A percentile compares a stretch with the other conserved stretches of the same genome.
These are phyloP conservation scores for Globisporangium solare DNA, from an alignment of 352 stramenopile species.

Conservation along the genomic window DNA sequence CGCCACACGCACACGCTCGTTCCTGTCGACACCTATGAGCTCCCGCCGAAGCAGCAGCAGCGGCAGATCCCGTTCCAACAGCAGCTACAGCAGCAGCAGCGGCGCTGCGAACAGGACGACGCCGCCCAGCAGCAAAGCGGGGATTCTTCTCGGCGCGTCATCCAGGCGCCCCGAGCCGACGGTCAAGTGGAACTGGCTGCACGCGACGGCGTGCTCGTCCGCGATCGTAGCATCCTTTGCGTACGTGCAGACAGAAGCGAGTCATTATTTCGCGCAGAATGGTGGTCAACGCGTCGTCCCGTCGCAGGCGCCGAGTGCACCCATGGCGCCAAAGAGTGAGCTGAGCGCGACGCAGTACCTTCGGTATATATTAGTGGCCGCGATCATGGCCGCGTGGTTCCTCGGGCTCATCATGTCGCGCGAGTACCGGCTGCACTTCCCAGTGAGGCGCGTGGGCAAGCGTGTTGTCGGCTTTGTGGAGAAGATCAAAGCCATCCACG, in stretches of 20 bases:
- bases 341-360: constrained; percentile 8
- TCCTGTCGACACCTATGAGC: too few relatives aligned
- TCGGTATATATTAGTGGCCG: constrained; percentile 38
- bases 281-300: constrained; percentile 1
- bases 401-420: constrained; percentile 40
- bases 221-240: constrained; percentile 62
- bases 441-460: constrained; percentile 30
- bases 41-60: too few relatives aligned
- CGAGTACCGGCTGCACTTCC: constrained; percentile 40
- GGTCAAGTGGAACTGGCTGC: constrained; percentile 67
- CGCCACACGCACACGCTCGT: too few relatives aligned
- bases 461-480: constrained; percentile 16
- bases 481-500: constrained; percentile 20
- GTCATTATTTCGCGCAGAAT: constrained; percentile 26
- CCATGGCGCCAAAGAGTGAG: background rate
- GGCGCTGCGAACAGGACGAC: too few relatives aligned
- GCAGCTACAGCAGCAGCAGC: too few relatives aligned
- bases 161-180: constrained; percentile 12
- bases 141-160: too few relatives aligned
- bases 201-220: constrained; percentile 61
- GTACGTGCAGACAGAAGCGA: constrained; percentile 61
- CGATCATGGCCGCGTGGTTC: constrained; percentile 40
- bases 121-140: background rate
- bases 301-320: constrained; percentile 4
- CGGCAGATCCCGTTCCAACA: too few relatives aligned